These are phyloP conservation scores for Hymenoscyphus salicellus DNA, from an alignment of 2,329 filamentous ascomycete genomes.

Conservation along the genomic window DNA sequence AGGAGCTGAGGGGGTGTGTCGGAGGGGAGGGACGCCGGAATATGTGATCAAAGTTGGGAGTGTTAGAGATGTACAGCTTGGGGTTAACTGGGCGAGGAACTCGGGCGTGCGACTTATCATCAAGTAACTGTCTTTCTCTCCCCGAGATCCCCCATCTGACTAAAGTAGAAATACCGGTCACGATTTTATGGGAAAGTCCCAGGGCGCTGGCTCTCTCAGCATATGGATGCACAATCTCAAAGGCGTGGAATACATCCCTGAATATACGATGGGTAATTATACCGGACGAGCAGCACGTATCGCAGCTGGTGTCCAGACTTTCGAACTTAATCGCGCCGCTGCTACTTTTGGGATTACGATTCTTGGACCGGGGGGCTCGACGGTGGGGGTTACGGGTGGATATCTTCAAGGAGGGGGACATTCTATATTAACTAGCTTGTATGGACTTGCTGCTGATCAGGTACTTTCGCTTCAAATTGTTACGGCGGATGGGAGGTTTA, in stretches of 20 bases:
- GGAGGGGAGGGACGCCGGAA: slow-evolving; percentile 26
- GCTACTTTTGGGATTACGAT: slow-evolving; percentile 34
- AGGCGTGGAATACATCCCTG: slow-evolving; percentile 11
- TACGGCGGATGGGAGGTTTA: slow-evolving; percentile 17
- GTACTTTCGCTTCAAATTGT: slow-evolving; percentile 18
- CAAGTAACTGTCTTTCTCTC: slow-evolving; percentile 3
- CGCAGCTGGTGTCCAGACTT: slow-evolving; percentile 13
- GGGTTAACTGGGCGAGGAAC: slow-evolving; percentile 42
- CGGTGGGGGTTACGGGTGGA: slow-evolving; percentile 21
- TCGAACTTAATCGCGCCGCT: slow-evolving; percentile 26
- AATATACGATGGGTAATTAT: slow-evolving; percentile 2
- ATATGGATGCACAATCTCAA: slow-evolving; percentile 21
- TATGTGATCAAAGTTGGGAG: slow-evolving; percentile 37
- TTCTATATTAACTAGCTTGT: slow-evolving; percentile 7
- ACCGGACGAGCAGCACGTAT: slow-evolving; percentile 30
- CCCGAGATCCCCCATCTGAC: background rate
- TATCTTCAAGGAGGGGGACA: slow-evolving; percentile 24
- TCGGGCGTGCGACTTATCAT: slow-evolving; percentile 41
- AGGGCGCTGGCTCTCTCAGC: slow-evolving; percentile 34
- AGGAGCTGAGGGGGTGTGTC: background rate
- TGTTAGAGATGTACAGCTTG: slow-evolving; percentile 44
- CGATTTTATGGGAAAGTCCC: slow-evolving; percentile 46
- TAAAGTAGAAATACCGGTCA: slow-evolving; percentile 44
- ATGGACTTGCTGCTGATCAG: slow-evolving; percentile 22
- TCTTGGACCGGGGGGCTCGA: slow-evolving; percentile 13